Conservation (phyloP, 2,329 filamentous ascomycete genomes). For the Gaeumannomyces sp. region DNA sequence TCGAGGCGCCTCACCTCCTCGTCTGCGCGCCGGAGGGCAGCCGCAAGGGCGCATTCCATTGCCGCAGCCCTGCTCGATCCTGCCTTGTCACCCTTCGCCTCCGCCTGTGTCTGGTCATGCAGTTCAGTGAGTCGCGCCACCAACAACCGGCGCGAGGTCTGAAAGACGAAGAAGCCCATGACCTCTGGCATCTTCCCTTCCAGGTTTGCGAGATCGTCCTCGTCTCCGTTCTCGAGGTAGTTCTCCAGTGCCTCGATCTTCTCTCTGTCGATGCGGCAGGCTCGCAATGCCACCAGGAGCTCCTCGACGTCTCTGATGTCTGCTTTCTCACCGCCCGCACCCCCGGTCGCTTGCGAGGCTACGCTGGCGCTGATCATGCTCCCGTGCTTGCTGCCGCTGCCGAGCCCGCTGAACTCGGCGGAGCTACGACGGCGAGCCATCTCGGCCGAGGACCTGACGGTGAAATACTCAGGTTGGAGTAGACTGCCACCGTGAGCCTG, state of each 20-base stretch:
- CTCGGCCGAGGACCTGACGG: slow-evolving; percentile 54
- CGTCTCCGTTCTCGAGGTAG: slow-evolving; percentile 71
- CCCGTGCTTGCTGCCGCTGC: slow-evolving; percentile 24
- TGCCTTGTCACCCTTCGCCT: slow-evolving; percentile 26
- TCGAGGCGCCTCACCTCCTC: slow-evolving; percentile 75
- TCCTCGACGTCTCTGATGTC: slow-evolving; percentile 58
- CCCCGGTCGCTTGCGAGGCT: slow-evolving; percentile 18
- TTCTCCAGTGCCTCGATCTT: slow-evolving; percentile 75
- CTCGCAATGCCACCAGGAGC: slow-evolving; percentile 62
- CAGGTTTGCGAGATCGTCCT: slow-evolving; percentile 69
- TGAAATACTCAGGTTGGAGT: slow-evolving; percentile 74
- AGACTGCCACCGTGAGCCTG: slow-evolving; percentile 36
- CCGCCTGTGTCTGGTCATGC: slow-evolving; percentile 48
- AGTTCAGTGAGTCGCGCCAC: slow-evolving; percentile 63
- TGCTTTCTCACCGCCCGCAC: slow-evolving; percentile 46
- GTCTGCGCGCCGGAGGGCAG: slow-evolving; percentile 69
- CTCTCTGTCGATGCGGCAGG: slow-evolving; percentile 75
- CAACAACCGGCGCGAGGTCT: slow-evolving; percentile 74
- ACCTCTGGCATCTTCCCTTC: slow-evolving; percentile 74
- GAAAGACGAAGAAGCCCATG: slow-evolving; percentile 83
- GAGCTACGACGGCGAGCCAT: slow-evolving; percentile 21
- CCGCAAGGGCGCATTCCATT: slow-evolving; percentile 50
- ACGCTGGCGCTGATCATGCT: background rate
- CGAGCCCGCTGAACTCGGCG: slow-evolving; percentile 19
- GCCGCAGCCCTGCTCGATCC: slow-evolving; percentile 19